A percentile compares a stretch with the other conserved stretches of the same genome.
phyloP scores from a whole-genome alignment of 768 basidiomycete species.

The Tylopilus sp. region DNA sequence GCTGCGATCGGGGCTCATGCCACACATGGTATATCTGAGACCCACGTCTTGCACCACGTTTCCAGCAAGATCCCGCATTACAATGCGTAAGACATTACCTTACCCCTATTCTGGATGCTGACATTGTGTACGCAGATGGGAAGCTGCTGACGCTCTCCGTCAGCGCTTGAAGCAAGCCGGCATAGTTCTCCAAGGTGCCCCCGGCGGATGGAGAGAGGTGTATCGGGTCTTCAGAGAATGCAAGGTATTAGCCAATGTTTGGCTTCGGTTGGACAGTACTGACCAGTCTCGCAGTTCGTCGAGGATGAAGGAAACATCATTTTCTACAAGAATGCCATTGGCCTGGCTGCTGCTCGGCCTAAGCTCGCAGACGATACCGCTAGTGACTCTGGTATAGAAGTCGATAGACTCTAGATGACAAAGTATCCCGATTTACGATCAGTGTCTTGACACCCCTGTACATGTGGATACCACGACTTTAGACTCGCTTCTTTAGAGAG shows the following conservation, averaged over 20 bases:
- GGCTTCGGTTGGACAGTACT: neutral
- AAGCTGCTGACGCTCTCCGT: constrained; percentile 83
- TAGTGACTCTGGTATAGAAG: constrained; percentile 68
- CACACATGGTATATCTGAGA: constrained; percentile 93
- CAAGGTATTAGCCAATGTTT: constrained; percentile 45
- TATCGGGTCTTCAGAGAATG: constrained; percentile 75
- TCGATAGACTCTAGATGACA: constrained; percentile 35
- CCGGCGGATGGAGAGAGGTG: constrained; percentile 77
- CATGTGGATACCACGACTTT: too few relatives aligned
- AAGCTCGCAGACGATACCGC: constrained; percentile 54
- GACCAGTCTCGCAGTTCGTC: constrained; percentile 55
- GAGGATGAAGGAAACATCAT: constrained; percentile 91
- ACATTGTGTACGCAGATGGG: too few relatives aligned
- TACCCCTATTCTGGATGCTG: too few relatives aligned
- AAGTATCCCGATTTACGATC: too few relatives aligned
- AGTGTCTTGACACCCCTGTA: too few relatives aligned
- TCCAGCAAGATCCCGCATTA: constrained; percentile 97
- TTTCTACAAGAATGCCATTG: constrained; percentile 87
- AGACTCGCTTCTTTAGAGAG: too few relatives aligned
- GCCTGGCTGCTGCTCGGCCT: constrained; percentile 69
- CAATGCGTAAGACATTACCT: constrained; percentile 56
- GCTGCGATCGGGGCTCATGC: constrained; percentile 82
- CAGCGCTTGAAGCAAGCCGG: constrained; percentile 59
- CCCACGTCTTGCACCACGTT: constrained; percentile 90
- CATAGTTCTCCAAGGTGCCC: constrained; percentile 63